Base-by-base conservation (phyloP, 179 eudicot species). In the Drosera spatulata region DNA sequence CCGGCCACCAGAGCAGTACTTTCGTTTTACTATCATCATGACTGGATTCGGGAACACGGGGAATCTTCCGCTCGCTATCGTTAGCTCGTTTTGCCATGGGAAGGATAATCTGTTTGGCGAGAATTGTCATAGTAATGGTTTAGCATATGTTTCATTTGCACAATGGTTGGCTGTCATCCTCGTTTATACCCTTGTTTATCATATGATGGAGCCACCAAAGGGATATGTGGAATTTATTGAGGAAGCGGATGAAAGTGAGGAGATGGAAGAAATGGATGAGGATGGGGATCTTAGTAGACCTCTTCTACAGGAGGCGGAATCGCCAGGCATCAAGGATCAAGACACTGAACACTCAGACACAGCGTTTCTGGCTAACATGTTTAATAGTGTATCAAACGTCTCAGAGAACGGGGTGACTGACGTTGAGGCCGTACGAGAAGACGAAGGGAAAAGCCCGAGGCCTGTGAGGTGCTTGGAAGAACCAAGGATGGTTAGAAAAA, bases 201-300 rank as follows among this genome's bases (percentile, higher is more conserved):
- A 87, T 65, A 87, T 87, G 95, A 82, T 90, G 95, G 97, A 86
- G 64, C 97, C 97, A 41, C 93, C 95, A 5, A 33, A 85, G 59
- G 93, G 81, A 60, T 87, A 78, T 53, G 82, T 77, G 54, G 95
- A 86, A 41, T 71, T 79, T 40, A 82, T 80, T 10, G 87, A 82
- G 45, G 86, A 80, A 53, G 83, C 65, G 63, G 41, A 12, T 5
- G 91, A 84, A 43, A 74, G 68, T 65, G 70, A 52, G 50, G 75
- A 70, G 54, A 22, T 22, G 33, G 62, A 70, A 5, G 43, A 66
- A 38, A 10, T 11, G 10, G 53, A 4, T 10, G 53, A 11, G 8
- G 40, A 58, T 33, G 78, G 72, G 22, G 81, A 80, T 70, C 72
- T 82, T 5, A 89, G 97, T 62, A 70, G 74, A 56, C 95, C 97